Evolutionary conservation across 345 rosid species (phyloP), one percentile per base, ranked within the genome.

Genomic region (Pelargonium nanum): DNA sequence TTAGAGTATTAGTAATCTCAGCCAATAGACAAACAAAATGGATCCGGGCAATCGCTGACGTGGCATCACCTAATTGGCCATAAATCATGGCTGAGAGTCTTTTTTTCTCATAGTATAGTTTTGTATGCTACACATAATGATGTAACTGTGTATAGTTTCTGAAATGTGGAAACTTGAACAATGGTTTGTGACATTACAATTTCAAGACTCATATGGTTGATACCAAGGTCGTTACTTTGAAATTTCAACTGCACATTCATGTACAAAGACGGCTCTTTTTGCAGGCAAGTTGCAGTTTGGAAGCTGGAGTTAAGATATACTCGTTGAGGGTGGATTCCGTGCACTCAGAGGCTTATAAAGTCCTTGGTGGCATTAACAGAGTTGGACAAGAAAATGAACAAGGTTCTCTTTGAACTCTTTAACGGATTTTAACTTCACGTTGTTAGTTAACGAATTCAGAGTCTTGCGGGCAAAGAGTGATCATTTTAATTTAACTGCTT

Each of bases 261-360:
- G n/a, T n/a, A 26, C 28, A 32, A 25, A 30, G n/a, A 1, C 65
- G 61, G 28, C 22, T 26, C 40, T 57, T 56, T 25, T 9, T 72
- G 30, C 71, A 92, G 97, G 98, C 97, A 21, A 89, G 97, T 76
- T 92, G 97, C 77, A 89, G 95, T 7, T 77, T 92, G 73, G 98
- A 92, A 81, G 96, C 98, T 63, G 96, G 98, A 51, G 93, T 92
- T 58, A 89, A 88, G 80, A 92, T 92, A 53, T 92, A 92, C 75
- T 85, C 97, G 0, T 60, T 89, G 68, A 76, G 98, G 70, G 97
- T 89, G 65, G 95, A 92, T 79, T 89, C 97, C 0, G 85, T 81
- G 73, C 97, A 89, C 77, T 89, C 98, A 44, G 95, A 89, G 61
- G 95, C 97, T 23, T 92, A 89, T 76, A 89, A 85, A 80, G 98